Base-by-base conservation (phyloP, 805 yeast species). In the Brettanomyces custersianus region DNA sequence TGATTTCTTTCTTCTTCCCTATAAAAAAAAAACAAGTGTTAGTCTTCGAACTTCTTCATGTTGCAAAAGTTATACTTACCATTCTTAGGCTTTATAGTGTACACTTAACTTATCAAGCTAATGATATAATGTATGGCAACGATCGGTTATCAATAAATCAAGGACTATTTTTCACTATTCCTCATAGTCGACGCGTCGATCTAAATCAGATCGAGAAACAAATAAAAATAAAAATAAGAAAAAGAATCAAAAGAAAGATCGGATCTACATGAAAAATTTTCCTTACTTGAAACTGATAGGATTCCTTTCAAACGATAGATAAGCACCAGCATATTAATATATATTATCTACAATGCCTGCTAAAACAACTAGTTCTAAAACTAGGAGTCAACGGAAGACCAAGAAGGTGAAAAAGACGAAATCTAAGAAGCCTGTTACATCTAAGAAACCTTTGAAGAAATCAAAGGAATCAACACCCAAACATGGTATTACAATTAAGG, bases 1-100 rank as follows among this genome's bases (percentile, higher is more conserved):
- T 24, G 90, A 76, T 65, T 83, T 76, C 74, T 79, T 87, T 68
- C 94, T 85, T 44, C 57, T 57, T 44, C 63, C 63, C 63, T 54
- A 18, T 31, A 22, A 20, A 17, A 8, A 24, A 13, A 32, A 8
- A 11, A n/a, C n/a, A n/a, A n/a, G n/a, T n/a, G n/a, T n/a, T n/a
- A n/a, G n/a, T n/a, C n/a, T n/a, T n/a, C n/a, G n/a, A n/a, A n/a
- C n/a, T n/a, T n/a, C n/a, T n/a, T n/a, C n/a, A n/a, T n/a, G n/a
- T n/a, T n/a, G n/a, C n/a, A n/a, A n/a, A n/a, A n/a, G n/a, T n/a
- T n/a, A n/a, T n/a, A n/a, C n/a, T n/a, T n/a, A n/a, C n/a, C n/a
- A n/a, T n/a, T n/a, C n/a, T n/a, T n/a, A n/a, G n/a, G n/a, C n/a
- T n/a, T n/a, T n/a, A n/a, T n/a, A n/a, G n/a, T n/a, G n/a, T n/a